Evolutionary conservation across 2,329 filamentous ascomycete genomes (phyloP), one percentile per base, ranked within the genome.

Genomic region (Curvularia spicifera): DNA sequence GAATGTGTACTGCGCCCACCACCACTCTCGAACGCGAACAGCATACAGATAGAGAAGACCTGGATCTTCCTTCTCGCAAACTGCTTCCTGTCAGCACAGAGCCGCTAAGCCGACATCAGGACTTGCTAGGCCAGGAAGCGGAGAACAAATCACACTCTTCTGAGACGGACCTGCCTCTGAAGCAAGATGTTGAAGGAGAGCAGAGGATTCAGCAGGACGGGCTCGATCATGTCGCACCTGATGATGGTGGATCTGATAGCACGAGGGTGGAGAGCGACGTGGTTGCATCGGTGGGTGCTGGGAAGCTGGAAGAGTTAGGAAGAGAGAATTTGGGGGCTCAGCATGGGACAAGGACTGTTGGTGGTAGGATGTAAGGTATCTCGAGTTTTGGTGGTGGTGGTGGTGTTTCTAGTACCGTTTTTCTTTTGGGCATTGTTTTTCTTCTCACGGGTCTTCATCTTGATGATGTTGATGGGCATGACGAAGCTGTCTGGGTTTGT

Each of bases 1-100:
- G 68, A n/a, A 67, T 62, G 50, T 66, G 55, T 26, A 70, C 68
- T 10, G 62, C 65, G 10, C 68, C 68, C 8, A 60, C 58, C 31
- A 63, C 59, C 1, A 53, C 35, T 2, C 35, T 57, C 4, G 64
- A 65, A 39, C 56, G 52, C 24, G 31, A 43, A 13, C 35, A 56
- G 22, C 51, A 57, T 6, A 46, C 26, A 10, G 46, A 47, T 9
- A 39, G 49, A 26, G 45, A 57, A 12, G 49, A 35, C 5, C 42
- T 64, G 9, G 40, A 64, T 24, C 37, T 50, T 10, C 48, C 46
- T 6, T 35, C 24, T 7, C 28, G 48, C n/a, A 37, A 18, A 37
- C n/a, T n/a, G 15, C 15, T 8, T 8, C 6, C 15, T 8, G 35
- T 4, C n/a, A 37, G 37, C 4, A 51, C 9, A 18, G 53, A 13